Percentiles rank a stretch among this genome's conserved stretches.
Evolutionary conservation across 2,329 filamentous ascomycete species (phyloP).

Genomic region (Sporothrix pallida): DNA sequence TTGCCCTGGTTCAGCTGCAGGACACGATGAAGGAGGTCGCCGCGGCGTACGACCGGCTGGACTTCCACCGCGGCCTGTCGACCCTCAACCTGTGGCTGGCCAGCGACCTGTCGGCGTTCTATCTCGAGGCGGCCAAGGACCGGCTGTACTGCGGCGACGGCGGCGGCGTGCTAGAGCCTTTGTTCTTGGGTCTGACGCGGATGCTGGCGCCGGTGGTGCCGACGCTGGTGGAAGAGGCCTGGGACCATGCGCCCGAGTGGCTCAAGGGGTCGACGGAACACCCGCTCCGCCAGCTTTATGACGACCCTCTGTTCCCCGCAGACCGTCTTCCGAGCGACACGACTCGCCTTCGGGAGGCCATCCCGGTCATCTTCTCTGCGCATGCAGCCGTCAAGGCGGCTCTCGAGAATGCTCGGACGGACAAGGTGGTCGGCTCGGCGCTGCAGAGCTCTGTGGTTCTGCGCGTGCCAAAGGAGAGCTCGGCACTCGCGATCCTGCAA

Average conservation of each 20-base stretch:
- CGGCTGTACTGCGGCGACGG: constrained; percentile 82
- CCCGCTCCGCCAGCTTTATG: constrained; percentile 58
- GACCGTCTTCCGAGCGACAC: constrained; percentile 51
- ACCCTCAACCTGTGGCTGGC: constrained; percentile 81
- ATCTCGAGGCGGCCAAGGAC: constrained; percentile 92
- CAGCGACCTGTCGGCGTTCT: constrained; percentile 87
- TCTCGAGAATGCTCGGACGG: constrained; percentile 73
- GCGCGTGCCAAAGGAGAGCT: constrained; percentile 47
- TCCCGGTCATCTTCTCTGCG: constrained; percentile 58
- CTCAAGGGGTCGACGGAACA: constrained; percentile 56
- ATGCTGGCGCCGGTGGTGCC: constrained; percentile 85
- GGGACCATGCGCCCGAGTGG: constrained; percentile 73
- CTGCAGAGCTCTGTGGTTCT: constrained; percentile 76
- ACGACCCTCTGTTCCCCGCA: constrained; percentile 51
- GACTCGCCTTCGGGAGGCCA: constrained; percentile 49
- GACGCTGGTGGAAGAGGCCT: constrained; percentile 84
- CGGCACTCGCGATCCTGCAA: constrained; percentile 46
- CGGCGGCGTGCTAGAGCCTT: constrained; percentile 65
- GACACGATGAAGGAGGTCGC: constrained; percentile 69
- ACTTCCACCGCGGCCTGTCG: constrained; percentile 80
- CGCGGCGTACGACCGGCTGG: constrained; percentile 69
- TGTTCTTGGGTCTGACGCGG: constrained; percentile 74
- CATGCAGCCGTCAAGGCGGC: constrained; percentile 73
- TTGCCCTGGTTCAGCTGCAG: constrained; percentile 77
- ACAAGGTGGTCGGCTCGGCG: constrained; percentile 78